Evolutionary conservation across 2,329 filamentous ascomycete genomes (phyloP), one percentile per base, ranked within the genome.

Genomic region (Daldinia sp.): DNA sequence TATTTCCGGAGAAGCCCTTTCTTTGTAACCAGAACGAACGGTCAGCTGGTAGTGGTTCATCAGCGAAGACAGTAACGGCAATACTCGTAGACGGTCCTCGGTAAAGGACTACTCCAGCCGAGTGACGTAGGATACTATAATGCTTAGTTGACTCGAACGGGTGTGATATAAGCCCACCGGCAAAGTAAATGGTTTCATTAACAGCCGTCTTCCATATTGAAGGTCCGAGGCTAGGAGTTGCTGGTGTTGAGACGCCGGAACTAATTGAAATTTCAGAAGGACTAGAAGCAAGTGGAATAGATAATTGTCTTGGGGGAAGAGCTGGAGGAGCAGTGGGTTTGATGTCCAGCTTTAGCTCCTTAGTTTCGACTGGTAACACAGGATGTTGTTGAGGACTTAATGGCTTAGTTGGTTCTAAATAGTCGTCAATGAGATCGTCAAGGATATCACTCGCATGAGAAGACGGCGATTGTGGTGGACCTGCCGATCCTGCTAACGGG

Each of bases 1-100:
- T 82, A 70, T 88, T 88, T 3, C 90, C 90, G 0, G 86, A 87
- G 77, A 81, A 90, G 1, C 89, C 90, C 66, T 87, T 89, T 61
- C 83, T 83, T 76, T 92, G 89, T 23, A 92, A 77, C 86, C 87
- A 92, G 11, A 91, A 73, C 0, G 85, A 86, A 5, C 89, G 82
- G 21, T 84, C 81, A 0, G 76, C 55, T 0, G 89, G 87, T 0
- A 91, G 73, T 0, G 83, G 81, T 1, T 77, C 75, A 64, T 89
- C 84, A 0, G 82, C 83, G 69, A 92, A 87, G 47, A 91, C 81
- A 1, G 88, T 88, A 35, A 92, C 80, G 3, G 85, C 80, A 4
- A 92, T 80, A 6, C 84, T 86, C 0, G 90, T 92, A 3, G 81
- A 79, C 1, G 85, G 83, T 0, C 90, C 90, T 29, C 84, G 84